Evolutionary conservation across 2,329 filamentous ascomycete species (phyloP).

Genomic region (Alternaria panax): DNA sequence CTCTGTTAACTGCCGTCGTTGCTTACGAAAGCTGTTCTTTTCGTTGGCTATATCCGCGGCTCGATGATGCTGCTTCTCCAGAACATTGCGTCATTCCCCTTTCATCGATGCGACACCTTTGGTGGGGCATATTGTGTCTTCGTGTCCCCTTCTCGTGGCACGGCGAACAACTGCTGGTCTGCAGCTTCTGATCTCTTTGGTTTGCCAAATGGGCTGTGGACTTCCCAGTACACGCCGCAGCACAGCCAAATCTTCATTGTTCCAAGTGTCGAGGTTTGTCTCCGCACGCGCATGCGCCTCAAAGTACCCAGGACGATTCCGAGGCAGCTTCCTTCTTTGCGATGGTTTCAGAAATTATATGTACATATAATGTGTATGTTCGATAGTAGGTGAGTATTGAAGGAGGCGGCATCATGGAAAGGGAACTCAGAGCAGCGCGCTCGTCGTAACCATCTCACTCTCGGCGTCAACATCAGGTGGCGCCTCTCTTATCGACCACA

Average conservation of each 20-base stretch:
- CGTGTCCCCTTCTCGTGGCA: constrained; percentile 11
- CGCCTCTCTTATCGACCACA: constrained; percentile 14
- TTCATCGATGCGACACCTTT: constrained; percentile 16
- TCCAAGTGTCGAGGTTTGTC: not conserved
- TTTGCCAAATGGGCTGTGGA: constrained; percentile 25
- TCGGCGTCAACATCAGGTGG: constrained; percentile 3
- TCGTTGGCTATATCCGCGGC: constrained; percentile 19
- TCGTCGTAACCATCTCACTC: not conserved
- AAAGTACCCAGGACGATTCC: not conserved
- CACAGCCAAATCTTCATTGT: constrained; percentile 31
- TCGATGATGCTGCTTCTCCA: not conserved
- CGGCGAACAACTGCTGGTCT: constrained; percentile 25
- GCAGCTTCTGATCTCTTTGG: constrained; percentile 16
- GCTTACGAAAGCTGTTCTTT: constrained; percentile 17
- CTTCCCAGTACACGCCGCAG: constrained; percentile 27
- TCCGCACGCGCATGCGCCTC: not conserved
- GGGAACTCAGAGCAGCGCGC: not conserved
- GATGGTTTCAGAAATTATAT: not conserved
- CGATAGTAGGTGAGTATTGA: not conserved
- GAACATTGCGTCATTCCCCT: constrained; percentile 22
- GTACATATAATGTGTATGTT: not conserved
- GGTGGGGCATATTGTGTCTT: constrained; percentile 16
- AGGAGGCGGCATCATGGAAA: not conserved
- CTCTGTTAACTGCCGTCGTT: constrained; percentile 9
- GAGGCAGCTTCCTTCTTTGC: not conserved